Evolutionary conservation across 768 basidiomycete genomes (phyloP), one percentile per base, ranked within the genome.

Genomic region (Phaeotremella fagi): DNA sequence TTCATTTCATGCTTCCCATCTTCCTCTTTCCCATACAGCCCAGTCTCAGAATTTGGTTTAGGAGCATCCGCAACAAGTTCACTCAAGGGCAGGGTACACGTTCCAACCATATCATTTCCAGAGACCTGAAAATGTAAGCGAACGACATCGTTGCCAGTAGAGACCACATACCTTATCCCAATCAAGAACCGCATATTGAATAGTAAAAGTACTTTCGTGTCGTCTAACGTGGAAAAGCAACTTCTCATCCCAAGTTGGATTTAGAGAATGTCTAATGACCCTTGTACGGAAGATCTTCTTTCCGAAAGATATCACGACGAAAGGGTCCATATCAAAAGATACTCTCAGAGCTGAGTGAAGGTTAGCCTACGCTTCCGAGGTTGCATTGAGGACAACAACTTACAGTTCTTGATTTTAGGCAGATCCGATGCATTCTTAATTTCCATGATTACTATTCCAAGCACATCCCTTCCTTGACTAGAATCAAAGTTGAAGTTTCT

Each of bases 381-480:
- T n/a, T n/a, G n/a, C n/a, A n/a, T n/a, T n/a, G n/a, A n/a, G n/a
- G n/a, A n/a, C n/a, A 56, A 4, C 60, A 37, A 3, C 38, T 20
- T 20, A 92, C 91, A 86, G 62, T 95, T 97, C 71, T 83, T 85
- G 54, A 90, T 76, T 68, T 80, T 80, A 0, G 95, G 95, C 45
- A 98, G 76, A 75, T 94, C 90, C 26, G 80, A 80, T 23, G 90
- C 94, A 12, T 82, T 78, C 54, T 83, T 79, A 55, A 99, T 87
- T 76, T 99, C 94, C 20, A 99, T 75, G 84, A 95, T 87, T 31
- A 97, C 92, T 53, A 98, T 90, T 0, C 94, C 94, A 1, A 94
- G 76, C 33, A 95, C 85, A 68, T 97, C 92, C 64, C 89, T 85
- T 3, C 77, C 79, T 0, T 83, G 78, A 16, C 80, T 81, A 4